phyloP scores from a whole-genome alignment of 192 early-diverging fungal species.

The Backusella mclennaniae region DNA sequence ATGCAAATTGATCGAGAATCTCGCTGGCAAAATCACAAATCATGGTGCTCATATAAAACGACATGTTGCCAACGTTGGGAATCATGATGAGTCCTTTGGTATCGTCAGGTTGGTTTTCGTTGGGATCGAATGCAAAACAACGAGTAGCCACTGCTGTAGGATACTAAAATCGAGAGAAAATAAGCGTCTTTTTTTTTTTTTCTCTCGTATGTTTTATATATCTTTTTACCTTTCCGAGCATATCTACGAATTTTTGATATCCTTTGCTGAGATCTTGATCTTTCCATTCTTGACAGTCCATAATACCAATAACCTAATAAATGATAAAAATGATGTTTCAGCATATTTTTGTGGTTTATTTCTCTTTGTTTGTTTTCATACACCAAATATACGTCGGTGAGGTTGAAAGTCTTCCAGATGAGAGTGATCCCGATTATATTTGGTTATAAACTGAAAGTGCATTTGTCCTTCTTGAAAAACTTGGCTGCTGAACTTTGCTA shows the following conservation, averaged over 20 bases:
- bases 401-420: conserved; percentile 76
- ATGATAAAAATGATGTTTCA: neutral
- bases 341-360: neutral
- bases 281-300: conserved; percentile 73
- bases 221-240: conserved; percentile 54
- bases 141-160: conserved; percentile 67
- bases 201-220: neutral
- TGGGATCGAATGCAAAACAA: conserved; percentile 83
- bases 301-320: conserved; percentile 74
- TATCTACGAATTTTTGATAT: conserved; percentile 57
- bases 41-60: conserved; percentile 73
- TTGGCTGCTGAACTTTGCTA: conserved; percentile 59
- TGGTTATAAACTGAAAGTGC: conserved; percentile 70
- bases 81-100: conserved; percentile 79
- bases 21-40: conserved; percentile 77
- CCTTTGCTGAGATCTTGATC: conserved; percentile 53
- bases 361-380: conserved; percentile 25
- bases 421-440: conserved; percentile 62
- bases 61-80: conserved; percentile 76
- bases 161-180: conserved; percentile 43
- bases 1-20: conserved; percentile 64
- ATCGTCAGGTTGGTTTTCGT: conserved; percentile 71
- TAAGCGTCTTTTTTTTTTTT: neutral
- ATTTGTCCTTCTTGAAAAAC: conserved; percentile 65
- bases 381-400: conserved; percentile 72